Conservation (phyloP, 192 early-diverging fungal genomes). For the Gigaspora rosea region DNA sequence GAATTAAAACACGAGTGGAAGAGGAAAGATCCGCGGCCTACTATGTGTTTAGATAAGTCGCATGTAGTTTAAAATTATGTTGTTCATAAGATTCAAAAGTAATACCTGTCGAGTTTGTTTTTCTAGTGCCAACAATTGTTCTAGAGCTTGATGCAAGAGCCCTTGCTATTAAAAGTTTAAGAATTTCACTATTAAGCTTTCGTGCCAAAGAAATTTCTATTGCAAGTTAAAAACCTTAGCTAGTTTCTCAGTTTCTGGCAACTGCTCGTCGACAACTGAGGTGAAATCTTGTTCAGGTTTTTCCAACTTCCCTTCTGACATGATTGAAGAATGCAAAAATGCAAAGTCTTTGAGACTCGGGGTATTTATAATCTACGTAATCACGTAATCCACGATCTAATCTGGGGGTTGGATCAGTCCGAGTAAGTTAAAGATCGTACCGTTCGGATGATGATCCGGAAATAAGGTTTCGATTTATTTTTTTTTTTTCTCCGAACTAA, state of each 20-base stretch:
- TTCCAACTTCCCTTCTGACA: slow-evolving; percentile 57
- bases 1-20: slow-evolving; percentile 82
- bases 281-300: slow-evolving; percentile 96
- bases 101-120: slow-evolving; percentile 92
- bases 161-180: slow-evolving; percentile 52
- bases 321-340: neutral
- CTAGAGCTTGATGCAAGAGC: slow-evolving; percentile 81
- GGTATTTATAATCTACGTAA: too few species aligned
- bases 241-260: slow-evolving; percentile 76
- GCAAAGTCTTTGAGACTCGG: too few species aligned
- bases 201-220: neutral
- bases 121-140: slow-evolving; percentile 82
- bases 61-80: neutral
- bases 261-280: slow-evolving; percentile 70
- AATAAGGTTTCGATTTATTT: too few species aligned
- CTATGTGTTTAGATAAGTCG: neutral
- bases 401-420: too few species aligned
- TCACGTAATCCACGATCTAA: too few species aligned
- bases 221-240: slow-evolving; percentile 49
- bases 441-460: too few species aligned
- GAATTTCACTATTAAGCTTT: slow-evolving; percentile 1
- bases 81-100: too few species aligned
- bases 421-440: too few species aligned
- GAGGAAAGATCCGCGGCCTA: slow-evolving; percentile 88
- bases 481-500: too few species aligned